Evolutionary conservation across 352 stramenopile genomes (phyloP).

Genomic region (Globisporangium paddicum): DNA sequence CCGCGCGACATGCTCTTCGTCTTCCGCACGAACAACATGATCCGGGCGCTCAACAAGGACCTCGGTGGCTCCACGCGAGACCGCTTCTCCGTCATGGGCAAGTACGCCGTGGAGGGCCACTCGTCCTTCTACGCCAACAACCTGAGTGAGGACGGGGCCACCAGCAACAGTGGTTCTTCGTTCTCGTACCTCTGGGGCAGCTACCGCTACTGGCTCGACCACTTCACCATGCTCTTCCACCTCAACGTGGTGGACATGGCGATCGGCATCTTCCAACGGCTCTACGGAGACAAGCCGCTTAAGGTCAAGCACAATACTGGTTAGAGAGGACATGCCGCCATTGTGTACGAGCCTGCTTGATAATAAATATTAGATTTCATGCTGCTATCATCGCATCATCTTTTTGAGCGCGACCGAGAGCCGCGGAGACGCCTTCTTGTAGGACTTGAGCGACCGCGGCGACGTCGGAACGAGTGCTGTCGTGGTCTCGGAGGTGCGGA

Average conservation of each 20-base stretch:
- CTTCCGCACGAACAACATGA: conserved; percentile 90
- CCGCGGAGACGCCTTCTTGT: conserved; percentile 34
- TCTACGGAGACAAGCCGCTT: conserved; percentile 20
- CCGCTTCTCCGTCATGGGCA: conserved; percentile 69
- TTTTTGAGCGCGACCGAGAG: conserved; percentile 39
- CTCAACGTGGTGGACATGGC: conserved; percentile 56
- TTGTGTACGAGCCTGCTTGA: neutral
- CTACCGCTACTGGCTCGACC: conserved; percentile 56
- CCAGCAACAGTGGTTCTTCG: conserved; percentile 1
- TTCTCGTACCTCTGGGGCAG: conserved; percentile 14
- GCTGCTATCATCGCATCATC: conserved; percentile 33
- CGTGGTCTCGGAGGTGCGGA: conserved; percentile 23
- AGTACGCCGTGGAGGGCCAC: conserved; percentile 63
- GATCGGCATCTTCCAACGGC: conserved; percentile 36
- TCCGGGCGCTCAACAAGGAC: conserved; percentile 87
- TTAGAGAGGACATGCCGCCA: conserved; percentile 8
- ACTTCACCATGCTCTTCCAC: conserved; percentile 57
- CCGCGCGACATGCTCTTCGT: conserved; percentile 91
- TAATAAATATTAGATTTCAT: conserved; percentile 1
- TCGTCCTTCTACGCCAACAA: conserved; percentile 33
- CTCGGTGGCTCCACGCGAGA: conserved; percentile 76
- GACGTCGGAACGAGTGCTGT: conserved; percentile 23
- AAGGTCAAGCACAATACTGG: conserved; percentile 36
- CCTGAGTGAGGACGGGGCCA: neutral
- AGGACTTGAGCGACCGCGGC: conserved; percentile 40